A percentile compares a stretch with the other conserved stretches of the same genome.
phyloP scores from a whole-genome alignment of 2,329 filamentous ascomycete genomes.

The Rutstroemia sp. region DNA sequence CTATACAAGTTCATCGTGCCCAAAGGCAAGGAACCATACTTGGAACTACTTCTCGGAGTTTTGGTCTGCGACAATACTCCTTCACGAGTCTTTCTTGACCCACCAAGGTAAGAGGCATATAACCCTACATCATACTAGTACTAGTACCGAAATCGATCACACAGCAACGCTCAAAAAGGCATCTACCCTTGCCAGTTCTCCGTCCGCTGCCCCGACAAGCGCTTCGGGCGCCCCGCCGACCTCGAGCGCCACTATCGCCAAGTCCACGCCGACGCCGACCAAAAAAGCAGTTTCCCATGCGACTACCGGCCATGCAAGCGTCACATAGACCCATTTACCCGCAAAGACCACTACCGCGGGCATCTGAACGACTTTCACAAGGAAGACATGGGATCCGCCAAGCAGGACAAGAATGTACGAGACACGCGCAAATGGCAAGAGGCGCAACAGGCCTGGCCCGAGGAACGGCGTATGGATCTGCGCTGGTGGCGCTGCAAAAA shows the following conservation, averaged over 20 bases:
- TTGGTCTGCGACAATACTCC: conserved; percentile 9
- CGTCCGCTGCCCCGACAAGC: conserved; percentile 13
- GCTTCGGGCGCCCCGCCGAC: conserved; percentile 30
- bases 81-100: conserved; percentile 15
- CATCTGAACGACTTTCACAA: conserved; percentile 42
- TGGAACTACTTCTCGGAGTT: conserved; percentile 11
- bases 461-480: conserved; percentile 14
- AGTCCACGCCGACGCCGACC: conserved; percentile 23
- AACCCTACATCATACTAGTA: neutral
- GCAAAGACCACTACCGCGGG: conserved; percentile 41
- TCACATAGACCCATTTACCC: conserved; percentile 33
- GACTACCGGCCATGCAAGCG: conserved; percentile 26
- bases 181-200: conserved; percentile 20
- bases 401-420: conserved; percentile 12
- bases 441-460: conserved; percentile 18
- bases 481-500: conserved; percentile 25
- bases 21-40: conserved; percentile 17
- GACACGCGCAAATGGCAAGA: conserved; percentile 8
- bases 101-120: conserved; percentile 1
- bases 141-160: neutral
- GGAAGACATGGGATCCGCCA: conserved; percentile 29
- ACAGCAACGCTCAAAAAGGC: conserved; percentile 11
- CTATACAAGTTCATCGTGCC: conserved; percentile 18
- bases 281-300: conserved; percentile 25
- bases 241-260: conserved; percentile 32